Base-by-base conservation (phyloP, 1,284 basidiomycete species). In the Sphaerobolus stellatus region DNA sequence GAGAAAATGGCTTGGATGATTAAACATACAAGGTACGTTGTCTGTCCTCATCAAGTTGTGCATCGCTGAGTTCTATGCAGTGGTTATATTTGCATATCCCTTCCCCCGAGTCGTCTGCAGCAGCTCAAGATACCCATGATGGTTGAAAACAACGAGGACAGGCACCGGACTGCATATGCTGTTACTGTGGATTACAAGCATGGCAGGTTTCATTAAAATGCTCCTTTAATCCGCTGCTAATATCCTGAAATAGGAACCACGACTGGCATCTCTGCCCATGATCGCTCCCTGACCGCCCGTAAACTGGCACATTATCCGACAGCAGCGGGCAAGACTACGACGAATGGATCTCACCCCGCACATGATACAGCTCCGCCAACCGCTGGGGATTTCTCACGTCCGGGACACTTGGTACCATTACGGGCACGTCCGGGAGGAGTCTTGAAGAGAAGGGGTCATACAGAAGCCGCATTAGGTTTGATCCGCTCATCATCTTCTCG, bases 1-100 rank as follows among this genome's bases (percentile, higher is more conserved):
- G 90, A 97, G 72, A 92, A 96, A 65, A 98, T 99, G 96, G 97
- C 97, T 1, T 99, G 94, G 93, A 92, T 99, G 81, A 94, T 99
- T 70, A 88, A 89, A 68, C 88, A 96, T 73, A 93, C 92, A 1
- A 96, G 92, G 94, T 94, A 59, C 56, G 83, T 71, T 38, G 44
- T 30, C 30, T 54, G 33, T 25, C 48, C 20, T 13, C 45, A 28
- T 45, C 45, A 48, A 29, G 11, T 18, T 64, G 41, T 40, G 11
- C 29, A 3, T 3, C 18, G 25, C 13, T 41, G 20, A 36, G 4
- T 36, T 5, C 29, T 22, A n/a, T 46, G 20, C 62, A 98, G 95
- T 66, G 96, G 97, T 1, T 99, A 92, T 76, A 90, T 99, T 61
- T 99, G 97, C 71, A 83, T 96, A 56, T 84, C 93, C 6, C 78